Evolutionary conservation across 345 rosid genomes (phyloP).

Genomic region (Rubroshorea leprosula): DNA sequence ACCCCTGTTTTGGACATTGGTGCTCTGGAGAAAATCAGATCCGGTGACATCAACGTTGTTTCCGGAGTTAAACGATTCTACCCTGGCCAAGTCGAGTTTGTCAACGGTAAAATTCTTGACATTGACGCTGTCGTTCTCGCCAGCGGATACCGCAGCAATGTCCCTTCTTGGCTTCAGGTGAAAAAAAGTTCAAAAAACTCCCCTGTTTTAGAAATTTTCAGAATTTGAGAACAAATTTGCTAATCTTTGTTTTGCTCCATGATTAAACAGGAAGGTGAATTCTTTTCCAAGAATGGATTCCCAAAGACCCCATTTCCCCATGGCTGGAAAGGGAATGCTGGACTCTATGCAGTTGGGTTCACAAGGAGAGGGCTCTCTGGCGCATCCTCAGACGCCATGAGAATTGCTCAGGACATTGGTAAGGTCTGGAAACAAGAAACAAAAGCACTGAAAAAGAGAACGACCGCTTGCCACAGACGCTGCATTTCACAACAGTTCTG

Average conservation of each 20-base stretch:
- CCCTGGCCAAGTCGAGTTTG: conserved; percentile 49
- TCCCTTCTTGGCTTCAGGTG: conserved; percentile 89
- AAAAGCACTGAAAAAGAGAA: conserved; percentile 46
- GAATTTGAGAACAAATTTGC: conserved; percentile 5
- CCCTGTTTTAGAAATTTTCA: background rate
- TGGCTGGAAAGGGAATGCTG: conserved; percentile 80
- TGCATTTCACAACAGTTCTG: conserved; percentile 56
- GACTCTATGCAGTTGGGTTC: conserved; percentile 90
- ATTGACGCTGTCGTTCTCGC: conserved; percentile 74
- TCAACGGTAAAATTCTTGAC: conserved; percentile 47
- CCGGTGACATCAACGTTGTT: conserved; percentile 64
- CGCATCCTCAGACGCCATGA: conserved; percentile 72
- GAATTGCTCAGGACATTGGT: conserved; percentile 71
- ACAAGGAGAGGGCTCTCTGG: conserved; percentile 88
- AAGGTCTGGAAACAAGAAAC: conserved; percentile 77
- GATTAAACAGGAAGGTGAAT: conserved; percentile 60
- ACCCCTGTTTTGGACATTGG: conserved; percentile 89
- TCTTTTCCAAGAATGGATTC: conserved; percentile 69
- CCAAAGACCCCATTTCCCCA: conserved; percentile 63
- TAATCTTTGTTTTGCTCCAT: conserved; percentile 20
- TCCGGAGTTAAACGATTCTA: conserved; percentile 63
- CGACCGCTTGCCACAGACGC: conserved; percentile 44
- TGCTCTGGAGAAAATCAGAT: conserved; percentile 56
- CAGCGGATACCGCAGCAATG: conserved; percentile 90
- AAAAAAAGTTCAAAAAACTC: conserved; percentile 11